These are phyloP conservation scores for Septoria linicola DNA, from an alignment of 2,329 filamentous ascomycete species.

Conservation along the genomic window DNA sequence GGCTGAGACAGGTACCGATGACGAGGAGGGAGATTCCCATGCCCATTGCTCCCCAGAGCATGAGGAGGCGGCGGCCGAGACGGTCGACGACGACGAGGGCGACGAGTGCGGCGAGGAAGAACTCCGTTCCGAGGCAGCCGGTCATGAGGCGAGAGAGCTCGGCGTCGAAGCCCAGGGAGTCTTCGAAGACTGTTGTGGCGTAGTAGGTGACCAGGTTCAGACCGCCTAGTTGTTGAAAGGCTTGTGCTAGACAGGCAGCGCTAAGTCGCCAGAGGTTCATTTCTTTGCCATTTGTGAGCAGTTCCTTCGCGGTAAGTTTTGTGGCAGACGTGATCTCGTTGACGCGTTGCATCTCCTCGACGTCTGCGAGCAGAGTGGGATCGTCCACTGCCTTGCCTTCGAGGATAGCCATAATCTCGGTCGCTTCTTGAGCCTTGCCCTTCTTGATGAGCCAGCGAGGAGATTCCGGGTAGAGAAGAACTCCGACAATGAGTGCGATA, in stretches of 20 bases:
- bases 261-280: conserved; percentile 47
- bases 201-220: conserved; percentile 33
- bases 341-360: conserved; percentile 31
- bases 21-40: conserved; percentile 31
- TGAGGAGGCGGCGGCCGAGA: conserved; percentile 51
- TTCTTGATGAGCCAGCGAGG: conserved; percentile 55
- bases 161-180: conserved; percentile 46
- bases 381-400: conserved; percentile 51
- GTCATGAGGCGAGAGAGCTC: conserved; percentile 27
- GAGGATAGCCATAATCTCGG: conserved; percentile 53
- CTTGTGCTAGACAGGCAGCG: conserved; percentile 46
- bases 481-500: conserved; percentile 49
- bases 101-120: conserved; percentile 30
- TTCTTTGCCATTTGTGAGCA: conserved; percentile 42
- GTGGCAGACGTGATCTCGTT: conserved; percentile 19
- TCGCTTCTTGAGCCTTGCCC: conserved; percentile 47
- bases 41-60: conserved; percentile 30
- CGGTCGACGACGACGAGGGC: conserved; percentile 65
- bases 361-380: conserved; percentile 58
- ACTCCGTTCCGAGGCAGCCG: conserved; percentile 30
- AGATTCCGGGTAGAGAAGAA: conserved; percentile 55
- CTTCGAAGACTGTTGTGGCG: conserved; percentile 54
- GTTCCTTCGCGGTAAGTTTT: conserved; percentile 23
- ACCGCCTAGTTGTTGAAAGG: conserved; percentile 43
- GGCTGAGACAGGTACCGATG: conserved; percentile 21